Conservation (phyloP, 2,329 filamentous ascomycete genomes). For the Cladosporium sp. region DNA sequence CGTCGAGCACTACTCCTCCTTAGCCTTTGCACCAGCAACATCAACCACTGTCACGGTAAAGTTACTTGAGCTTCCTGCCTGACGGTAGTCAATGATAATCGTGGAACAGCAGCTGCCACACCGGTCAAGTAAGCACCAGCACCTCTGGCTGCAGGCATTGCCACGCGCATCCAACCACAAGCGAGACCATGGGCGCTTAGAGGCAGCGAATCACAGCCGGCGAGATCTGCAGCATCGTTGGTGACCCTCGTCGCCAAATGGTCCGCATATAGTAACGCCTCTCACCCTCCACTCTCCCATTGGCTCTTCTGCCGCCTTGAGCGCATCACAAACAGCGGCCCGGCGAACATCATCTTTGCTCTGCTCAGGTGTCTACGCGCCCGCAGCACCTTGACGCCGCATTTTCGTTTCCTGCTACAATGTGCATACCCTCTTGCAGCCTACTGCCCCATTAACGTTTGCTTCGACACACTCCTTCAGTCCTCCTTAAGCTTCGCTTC, state of each 20-base stretch:
- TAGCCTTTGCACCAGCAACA: background rate
- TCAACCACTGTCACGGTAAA: background rate
- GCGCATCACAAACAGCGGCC: conserved; percentile 13
- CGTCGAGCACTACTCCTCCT: background rate
- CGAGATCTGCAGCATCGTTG: conserved; percentile 3
- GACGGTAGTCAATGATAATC: background rate
- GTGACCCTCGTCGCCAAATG: conserved; percentile 1
- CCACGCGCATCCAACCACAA: background rate
- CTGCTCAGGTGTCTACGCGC: conserved; percentile 6
- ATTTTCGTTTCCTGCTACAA: conserved; percentile 3
- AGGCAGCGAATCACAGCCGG: conserved; percentile 1
- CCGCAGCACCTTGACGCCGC: conserved; percentile 11
- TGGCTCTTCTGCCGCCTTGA: conserved; percentile 10
- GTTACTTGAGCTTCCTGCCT: background rate
- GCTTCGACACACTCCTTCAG: conserved; percentile 9
- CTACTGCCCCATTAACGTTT: background rate
- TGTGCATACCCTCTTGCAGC: conserved; percentile 8
- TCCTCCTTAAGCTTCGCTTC: conserved; percentile 11
- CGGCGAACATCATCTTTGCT: conserved; percentile 7
- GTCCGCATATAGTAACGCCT: background rate
- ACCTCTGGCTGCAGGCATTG: background rate
- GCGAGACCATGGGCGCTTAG: conserved; percentile 1
- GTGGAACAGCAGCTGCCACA: background rate
- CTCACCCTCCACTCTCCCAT: background rate
- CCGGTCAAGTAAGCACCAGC: conserved; percentile 1